Base-by-base conservation (phyloP, 1,284 basidiomycete species). In the Cryptococcus maquisensis region DNA sequence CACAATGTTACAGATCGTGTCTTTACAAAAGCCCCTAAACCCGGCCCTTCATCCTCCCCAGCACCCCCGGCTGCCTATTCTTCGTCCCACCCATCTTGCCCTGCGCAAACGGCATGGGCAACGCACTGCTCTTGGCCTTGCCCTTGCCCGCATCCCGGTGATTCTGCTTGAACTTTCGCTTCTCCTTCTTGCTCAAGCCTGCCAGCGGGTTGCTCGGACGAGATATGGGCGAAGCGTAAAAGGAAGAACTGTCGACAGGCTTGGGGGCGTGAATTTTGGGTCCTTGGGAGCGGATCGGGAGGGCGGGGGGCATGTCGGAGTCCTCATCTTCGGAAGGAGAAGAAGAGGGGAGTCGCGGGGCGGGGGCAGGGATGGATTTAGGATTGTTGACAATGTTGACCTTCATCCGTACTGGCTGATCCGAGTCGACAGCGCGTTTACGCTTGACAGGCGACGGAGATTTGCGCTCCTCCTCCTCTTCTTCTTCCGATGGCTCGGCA, bases 401-500 rank as follows among this genome's bases (percentile, higher is more conserved):
- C 24, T 23, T 44, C 43, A 44, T 44, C 16, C 43, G 43, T 24
- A 23, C 15, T 21, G 39, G 23, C 2, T 23, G 48, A 10, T 51
- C 28, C 2, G 18, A 21, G 4, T 43, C 37, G 24, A 43, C 46
- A n/a, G 41, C 23, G 44, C 26, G 16, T 18, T 46, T 42, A 10
- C 37, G 26, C 15, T 40, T 43, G 12, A 47, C 52, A 21, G 41
- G 21, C 38, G 6, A 28, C 44, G 24, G 12, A 4, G 38, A 20
- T 28, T 57, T 37, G n/a, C 59, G 24, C 20, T 51, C 49, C 32
- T 49, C 42, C 13, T 48, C 36, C 53, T 53, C 41, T 73, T 69
- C 56, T 71, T 79, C 75, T 24, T 81, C 81, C 36, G 73, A 64
- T 63, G 82, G 81, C 55, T 83, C 81, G 7, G 72, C 75, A 28